Percentiles rank a stretch among this genome's conserved stretches.
Evolutionary conservation across 176 grass and related monocot species (phyloP).

Genomic region (Aegilops longissima): DNA sequence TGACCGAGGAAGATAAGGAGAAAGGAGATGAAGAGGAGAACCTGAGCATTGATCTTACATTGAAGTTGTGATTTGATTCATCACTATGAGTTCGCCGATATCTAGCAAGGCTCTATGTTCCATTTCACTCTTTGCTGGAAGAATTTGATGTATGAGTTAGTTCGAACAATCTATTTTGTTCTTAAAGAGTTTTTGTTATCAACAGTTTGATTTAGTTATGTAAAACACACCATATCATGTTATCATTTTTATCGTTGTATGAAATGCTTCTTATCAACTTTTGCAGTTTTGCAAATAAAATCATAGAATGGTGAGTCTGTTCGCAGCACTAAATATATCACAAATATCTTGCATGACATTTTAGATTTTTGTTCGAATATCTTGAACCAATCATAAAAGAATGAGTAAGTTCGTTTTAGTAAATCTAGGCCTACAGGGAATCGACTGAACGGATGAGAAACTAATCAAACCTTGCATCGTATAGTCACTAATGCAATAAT

Average conservation of each 20-base stretch:
- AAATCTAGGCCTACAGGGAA: no score
- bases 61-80: constrained; percentile 9
- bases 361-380: no score
- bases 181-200: background rate
- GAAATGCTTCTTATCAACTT: background rate
- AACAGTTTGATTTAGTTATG: background rate
- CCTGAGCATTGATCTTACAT: background rate
- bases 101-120: background rate
- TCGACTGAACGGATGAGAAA: no score
- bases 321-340: no score
- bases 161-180: background rate
- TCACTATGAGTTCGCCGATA: background rate
- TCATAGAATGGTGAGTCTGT: no score
- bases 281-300: background rate
- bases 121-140: background rate
- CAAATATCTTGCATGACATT: no score
- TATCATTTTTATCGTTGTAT: background rate
- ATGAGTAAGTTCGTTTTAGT: no score
- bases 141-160: background rate
- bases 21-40: background rate
- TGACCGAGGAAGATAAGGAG: background rate
- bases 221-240: background rate
- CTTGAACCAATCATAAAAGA: no score
- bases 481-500: no score
- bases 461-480: no score